These are phyloP conservation scores for Simmondsia chinensis DNA, from an alignment of 148 eudicot genomes.

Conservation along the genomic window DNA sequence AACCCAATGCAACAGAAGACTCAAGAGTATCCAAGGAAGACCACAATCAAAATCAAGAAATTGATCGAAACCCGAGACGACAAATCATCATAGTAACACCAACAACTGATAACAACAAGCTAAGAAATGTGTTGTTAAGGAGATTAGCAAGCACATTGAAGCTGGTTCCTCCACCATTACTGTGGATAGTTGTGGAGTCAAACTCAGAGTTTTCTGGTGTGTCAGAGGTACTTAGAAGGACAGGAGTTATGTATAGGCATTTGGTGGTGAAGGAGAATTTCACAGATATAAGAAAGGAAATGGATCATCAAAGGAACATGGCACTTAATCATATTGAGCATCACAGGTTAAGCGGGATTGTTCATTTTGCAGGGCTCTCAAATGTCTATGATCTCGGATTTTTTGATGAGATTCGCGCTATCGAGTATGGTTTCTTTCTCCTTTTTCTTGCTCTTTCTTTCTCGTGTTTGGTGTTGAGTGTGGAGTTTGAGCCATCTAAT, in stretches of 20 bases:
- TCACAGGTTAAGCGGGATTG: conserved; percentile 80
- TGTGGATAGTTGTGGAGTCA: conserved; percentile 82
- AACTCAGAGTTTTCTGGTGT: conserved; percentile 34
- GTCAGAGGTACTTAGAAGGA: conserved; percentile 53
- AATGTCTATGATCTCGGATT: conserved; percentile 81
- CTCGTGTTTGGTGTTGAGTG: background rate
- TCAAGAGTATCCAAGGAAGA: conserved; percentile 10
- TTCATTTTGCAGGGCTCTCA: conserved; percentile 80
- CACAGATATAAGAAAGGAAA: conserved; percentile 46
- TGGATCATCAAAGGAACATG: conserved; percentile 70
- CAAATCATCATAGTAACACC: conserved; percentile 75
- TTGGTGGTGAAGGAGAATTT: conserved; percentile 70
- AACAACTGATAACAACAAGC: conserved; percentile 35
- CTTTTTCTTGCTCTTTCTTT: background rate
- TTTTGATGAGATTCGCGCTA: conserved; percentile 76
- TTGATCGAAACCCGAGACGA: conserved; percentile 23
- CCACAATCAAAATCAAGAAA: background rate
- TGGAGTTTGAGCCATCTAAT: background rate
- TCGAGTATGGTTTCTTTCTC: conserved; percentile 41
- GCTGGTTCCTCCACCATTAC: conserved; percentile 58
- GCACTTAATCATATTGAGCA: conserved; percentile 87
- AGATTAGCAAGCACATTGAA: conserved; percentile 62
- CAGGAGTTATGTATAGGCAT: conserved; percentile 89
- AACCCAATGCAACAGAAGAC: conserved; percentile 1
- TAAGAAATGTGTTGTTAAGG: conserved; percentile 39